Base-by-base conservation (phyloP, 768 basidiomycete species). In the Russula sp. region DNA sequence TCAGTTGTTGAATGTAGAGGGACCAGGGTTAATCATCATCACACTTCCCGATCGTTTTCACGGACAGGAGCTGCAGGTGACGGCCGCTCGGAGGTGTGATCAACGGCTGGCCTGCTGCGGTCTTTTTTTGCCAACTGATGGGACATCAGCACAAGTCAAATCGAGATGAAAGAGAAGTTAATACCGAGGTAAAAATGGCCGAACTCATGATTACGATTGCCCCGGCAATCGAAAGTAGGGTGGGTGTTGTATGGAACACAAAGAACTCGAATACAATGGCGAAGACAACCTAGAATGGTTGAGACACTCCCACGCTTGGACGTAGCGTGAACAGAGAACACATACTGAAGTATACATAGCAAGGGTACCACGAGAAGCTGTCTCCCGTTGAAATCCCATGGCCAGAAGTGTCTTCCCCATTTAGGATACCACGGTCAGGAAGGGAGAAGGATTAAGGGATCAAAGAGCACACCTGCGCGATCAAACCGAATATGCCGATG, bases 151-250 rank as follows among this genome's bases (percentile, higher is more conserved):
- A 36, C 18, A 20, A 32, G 25, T 43, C 10, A 16, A 39, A 14
- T n/a, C 38, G 36, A 65, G 32, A 38, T n/a, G 41, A 53, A 43
- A 42, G 16, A 51, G 39, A 42, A 43, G 55, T 49, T 72, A 81
- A 64, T 72, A 90, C 86, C 9, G 82, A 86, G 38, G 86, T 81
- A 69, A 82, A 89, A 29, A 85, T 64, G 0, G 88, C 88, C 10
- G 82, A 79, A 2, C 74, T 65, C 41, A 90, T 71, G 65, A 91
- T 92, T 60, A 90, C 81, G 5, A 75, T 47, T 1, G 83, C 84
- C 1, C 91, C 91, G 10, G 83, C 66, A 5, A 85, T 68, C 3
- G 85, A 87, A 34, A 87, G 73, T 1, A 76, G 65, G 1, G 86
- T 80, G 0, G 88, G 88, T 6, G 75, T 70, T 0, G 78, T 78